phyloP scores from a whole-genome alignment of 306 rosid genomes.

The Sindora glabra region DNA sequence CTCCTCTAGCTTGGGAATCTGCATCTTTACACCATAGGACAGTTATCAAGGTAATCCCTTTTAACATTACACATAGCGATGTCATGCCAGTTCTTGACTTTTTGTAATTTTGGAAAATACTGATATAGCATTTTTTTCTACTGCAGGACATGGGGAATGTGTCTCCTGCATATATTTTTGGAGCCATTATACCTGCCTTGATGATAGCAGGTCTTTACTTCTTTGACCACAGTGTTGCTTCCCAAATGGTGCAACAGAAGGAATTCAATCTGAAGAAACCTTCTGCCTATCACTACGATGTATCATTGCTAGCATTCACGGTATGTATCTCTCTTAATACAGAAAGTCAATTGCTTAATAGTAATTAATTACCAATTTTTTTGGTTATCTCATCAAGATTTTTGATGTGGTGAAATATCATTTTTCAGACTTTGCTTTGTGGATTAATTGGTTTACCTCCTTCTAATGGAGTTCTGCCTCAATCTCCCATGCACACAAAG shows the following conservation, averaged over 20 bases:
- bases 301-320: slow-evolving; percentile 63
- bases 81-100: background rate
- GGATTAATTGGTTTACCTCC: slow-evolving; percentile 87
- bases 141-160: slow-evolving; percentile 82
- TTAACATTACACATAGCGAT: too few species aligned
- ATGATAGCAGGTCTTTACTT: slow-evolving; percentile 88
- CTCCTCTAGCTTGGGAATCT: slow-evolving; percentile 80
- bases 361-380: background rate
- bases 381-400: background rate
- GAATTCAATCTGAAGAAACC: slow-evolving; percentile 87
- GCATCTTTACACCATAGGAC: slow-evolving; percentile 72
- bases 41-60: slow-evolving; percentile 45
- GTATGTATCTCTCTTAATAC: slow-evolving; percentile 22
- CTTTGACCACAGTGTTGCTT: slow-evolving; percentile 62
- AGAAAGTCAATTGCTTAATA: background rate
- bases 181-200: slow-evolving; percentile 68
- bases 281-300: slow-evolving; percentile 80
- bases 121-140: background rate
- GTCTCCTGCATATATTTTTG: slow-evolving; percentile 50
- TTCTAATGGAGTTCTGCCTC: slow-evolving; percentile 90
- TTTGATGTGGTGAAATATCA: slow-evolving; percentile 1
- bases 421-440: slow-evolving; percentile 66
- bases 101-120: background rate
- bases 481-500: slow-evolving; percentile 94
- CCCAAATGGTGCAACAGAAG: slow-evolving; percentile 41